Evolutionary conservation across 148 eudicot genomes (phyloP), one percentile per base, ranked within the genome.

Genomic region (Spergularia bocconei): DNA sequence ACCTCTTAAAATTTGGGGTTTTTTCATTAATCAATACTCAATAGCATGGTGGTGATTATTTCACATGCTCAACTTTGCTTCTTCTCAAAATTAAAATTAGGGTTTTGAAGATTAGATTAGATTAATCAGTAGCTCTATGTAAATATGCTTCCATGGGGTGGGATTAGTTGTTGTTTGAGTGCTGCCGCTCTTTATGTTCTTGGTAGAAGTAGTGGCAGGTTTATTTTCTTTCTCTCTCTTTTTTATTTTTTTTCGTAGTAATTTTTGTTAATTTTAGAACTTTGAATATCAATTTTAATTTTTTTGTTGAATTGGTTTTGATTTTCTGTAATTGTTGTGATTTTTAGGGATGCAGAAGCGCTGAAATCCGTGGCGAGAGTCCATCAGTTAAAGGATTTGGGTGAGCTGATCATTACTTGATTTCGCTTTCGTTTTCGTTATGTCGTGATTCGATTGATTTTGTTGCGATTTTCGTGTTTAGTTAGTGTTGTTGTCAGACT

Each of bases 161-260:
- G 99, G 17, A 36, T 96, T 59, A 78, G 88, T 19, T 92, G 98
- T 74, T 96, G 97, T 86, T 77, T 96, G 70, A 86, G 99, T 73
- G 98, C 89, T 0, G 91, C 98, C 72, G 98, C 97, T 74, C 91
- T 96, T 53, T 96, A 91, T 70, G 84, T 96, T 63, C 91, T 96
- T 19, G 99, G 98, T 16, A 82, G 99, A 76, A 96, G 87, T 72
- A 88, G 97, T 68, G 94, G 95, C 74, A 91, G 97, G 98, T 92
- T 54, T n/a, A 7, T 5, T 56, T 25, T 21, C 13, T 0, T 1
- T 12, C 19, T 16, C 13, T 8, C 21, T 23, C 25, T 69, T 23
- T 16, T 29, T 29, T n/a, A 1, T 67, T 9, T 9, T 56, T 44
- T 2, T 7, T 56, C 4, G 4, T 10, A 17, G 17, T 52, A 19